Conservation (phyloP, 2,329 filamentous ascomycete genomes). For the Harringtonia aguacate region DNA sequence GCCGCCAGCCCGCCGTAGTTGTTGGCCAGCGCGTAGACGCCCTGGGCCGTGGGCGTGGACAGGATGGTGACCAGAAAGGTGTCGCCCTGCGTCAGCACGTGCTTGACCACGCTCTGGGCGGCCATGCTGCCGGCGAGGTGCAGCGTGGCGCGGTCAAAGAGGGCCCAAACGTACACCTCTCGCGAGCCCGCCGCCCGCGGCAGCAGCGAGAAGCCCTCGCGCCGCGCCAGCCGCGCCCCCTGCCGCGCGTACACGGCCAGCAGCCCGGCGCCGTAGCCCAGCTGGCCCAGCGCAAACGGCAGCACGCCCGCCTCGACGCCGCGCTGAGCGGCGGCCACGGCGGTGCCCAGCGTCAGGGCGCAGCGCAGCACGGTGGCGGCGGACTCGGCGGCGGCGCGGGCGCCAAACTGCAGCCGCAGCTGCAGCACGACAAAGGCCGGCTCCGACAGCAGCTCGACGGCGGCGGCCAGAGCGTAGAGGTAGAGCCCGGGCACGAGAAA, state of each 20-base stretch:
- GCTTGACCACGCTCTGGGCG: slow-evolving; percentile 81
- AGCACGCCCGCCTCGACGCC: slow-evolving; percentile 56
- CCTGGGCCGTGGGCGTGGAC: slow-evolving; percentile 70
- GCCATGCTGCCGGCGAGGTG: slow-evolving; percentile 72
- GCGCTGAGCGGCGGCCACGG: slow-evolving; percentile 42
- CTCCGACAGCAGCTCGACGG: slow-evolving; percentile 73
- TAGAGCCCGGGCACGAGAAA: slow-evolving; percentile 47
- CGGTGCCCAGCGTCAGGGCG: slow-evolving; percentile 58
- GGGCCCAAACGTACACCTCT: slow-evolving; percentile 37
- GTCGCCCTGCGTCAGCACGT: slow-evolving; percentile 89
- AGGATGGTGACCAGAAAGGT: slow-evolving; percentile 75
- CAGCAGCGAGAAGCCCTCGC: slow-evolving; percentile 59
- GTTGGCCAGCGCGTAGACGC: slow-evolving; percentile 83
- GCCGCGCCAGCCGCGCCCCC: slow-evolving; percentile 43
- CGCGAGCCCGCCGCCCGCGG: slow-evolving; percentile 26
- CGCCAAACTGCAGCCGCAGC: slow-evolving; percentile 66
- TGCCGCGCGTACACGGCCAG: slow-evolving; percentile 58
- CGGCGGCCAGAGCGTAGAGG: slow-evolving; percentile 44
- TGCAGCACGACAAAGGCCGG: slow-evolving; percentile 85
- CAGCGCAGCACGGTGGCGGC: slow-evolving; percentile 70
- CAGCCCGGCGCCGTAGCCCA: slow-evolving; percentile 61
- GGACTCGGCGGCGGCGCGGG: slow-evolving; percentile 76
- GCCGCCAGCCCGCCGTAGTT: slow-evolving; percentile 91
- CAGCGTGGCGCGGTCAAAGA: slow-evolving; percentile 61
- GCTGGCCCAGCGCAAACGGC: slow-evolving; percentile 81